Conservation (phyloP, 305 asterid genomes). For the Fraxinus nigra region DNA sequence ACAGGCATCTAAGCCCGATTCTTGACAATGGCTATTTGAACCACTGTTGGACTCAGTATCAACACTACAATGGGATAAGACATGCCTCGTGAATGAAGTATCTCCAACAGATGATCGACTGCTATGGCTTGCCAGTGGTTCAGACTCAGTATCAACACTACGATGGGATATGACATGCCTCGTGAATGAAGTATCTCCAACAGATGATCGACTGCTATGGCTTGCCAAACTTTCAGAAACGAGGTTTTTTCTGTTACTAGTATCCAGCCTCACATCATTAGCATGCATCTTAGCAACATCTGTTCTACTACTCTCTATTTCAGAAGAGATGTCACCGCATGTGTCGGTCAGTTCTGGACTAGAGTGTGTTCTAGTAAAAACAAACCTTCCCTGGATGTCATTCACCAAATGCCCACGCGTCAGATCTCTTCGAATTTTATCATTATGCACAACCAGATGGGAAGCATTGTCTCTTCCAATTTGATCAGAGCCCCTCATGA, state of each 20-base stretch:
- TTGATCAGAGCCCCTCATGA: constrained; percentile 41
- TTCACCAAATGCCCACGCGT: constrained; percentile 53
- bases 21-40: constrained; percentile 46
- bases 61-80: constrained; percentile 45
- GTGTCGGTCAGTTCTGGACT: constrained; percentile 93
- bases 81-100: constrained; percentile 41
- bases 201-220: constrained; percentile 46
- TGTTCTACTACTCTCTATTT: constrained; percentile 36
- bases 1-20: constrained; percentile 45
- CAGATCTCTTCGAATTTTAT: constrained; percentile 50
- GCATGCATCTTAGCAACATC: constrained; percentile 46
- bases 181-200: constrained; percentile 47
- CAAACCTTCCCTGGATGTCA: constrained; percentile 61
- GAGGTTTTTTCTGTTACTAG: constrained; percentile 39
- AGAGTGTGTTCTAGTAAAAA: constrained; percentile 77
- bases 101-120: constrained; percentile 49
- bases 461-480: constrained; percentile 38
- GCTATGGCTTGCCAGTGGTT: constrained; percentile 39
- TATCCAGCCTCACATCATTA: constrained; percentile 40
- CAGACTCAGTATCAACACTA: constrained; percentile 49
- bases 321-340: constrained; percentile 46
- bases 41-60: constrained; percentile 53
- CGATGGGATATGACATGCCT: constrained; percentile 46
- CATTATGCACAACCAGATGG: constrained; percentile 39
- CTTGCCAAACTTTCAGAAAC: constrained; percentile 51